These are phyloP conservation scores for Rhizopogon vesiculosus DNA, from an alignment of 768 basidiomycete species.

Conservation along the genomic window DNA sequence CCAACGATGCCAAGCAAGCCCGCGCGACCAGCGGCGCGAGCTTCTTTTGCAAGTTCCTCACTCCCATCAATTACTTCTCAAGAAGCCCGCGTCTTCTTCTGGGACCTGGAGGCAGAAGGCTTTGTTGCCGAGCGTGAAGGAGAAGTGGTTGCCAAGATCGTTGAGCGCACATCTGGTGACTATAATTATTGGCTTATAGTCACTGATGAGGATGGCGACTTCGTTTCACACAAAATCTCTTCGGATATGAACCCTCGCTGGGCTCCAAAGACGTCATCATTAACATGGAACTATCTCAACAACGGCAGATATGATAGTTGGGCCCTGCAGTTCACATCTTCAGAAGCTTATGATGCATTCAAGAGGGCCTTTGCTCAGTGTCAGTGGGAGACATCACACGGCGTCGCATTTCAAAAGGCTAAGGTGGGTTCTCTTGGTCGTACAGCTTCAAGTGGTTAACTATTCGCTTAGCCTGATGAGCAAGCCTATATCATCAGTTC, in stretches of 20 bases:
- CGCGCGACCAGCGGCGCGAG: slow-evolving; percentile 6
- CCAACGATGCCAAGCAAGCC: slow-evolving; percentile 11
- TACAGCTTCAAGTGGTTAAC: background rate
- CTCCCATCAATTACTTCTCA: slow-evolving; percentile 29
- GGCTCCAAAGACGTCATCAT: slow-evolving; percentile 55
- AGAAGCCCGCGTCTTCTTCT: slow-evolving; percentile 57
- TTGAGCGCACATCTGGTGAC: slow-evolving; percentile 35
- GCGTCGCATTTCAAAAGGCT: slow-evolving; percentile 69
- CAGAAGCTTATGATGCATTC: slow-evolving; percentile 56
- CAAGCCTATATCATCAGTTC: slow-evolving; percentile 77
- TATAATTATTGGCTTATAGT: slow-evolving; percentile 62
- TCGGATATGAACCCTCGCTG: slow-evolving; percentile 71
- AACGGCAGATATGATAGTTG: slow-evolving; percentile 67
- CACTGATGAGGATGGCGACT: slow-evolving; percentile 40
- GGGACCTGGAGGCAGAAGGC: slow-evolving; percentile 45
- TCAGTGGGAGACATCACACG: slow-evolving; percentile 79
- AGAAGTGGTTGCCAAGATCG: slow-evolving; percentile 49
- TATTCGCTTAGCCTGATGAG: slow-evolving; percentile 64
- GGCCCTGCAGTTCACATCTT: slow-evolving; percentile 66
- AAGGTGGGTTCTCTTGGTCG: slow-evolving; percentile 45
- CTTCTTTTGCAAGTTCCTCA: slow-evolving; percentile 13
- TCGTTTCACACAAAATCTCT: slow-evolving; percentile 59
- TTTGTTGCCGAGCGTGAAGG: slow-evolving; percentile 47
- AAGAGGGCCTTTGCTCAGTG: slow-evolving; percentile 60
- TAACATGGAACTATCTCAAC: slow-evolving; percentile 84